phyloP scores from a whole-genome alignment of 192 early-diverging fungal species.

The Coemansia sp. region DNA sequence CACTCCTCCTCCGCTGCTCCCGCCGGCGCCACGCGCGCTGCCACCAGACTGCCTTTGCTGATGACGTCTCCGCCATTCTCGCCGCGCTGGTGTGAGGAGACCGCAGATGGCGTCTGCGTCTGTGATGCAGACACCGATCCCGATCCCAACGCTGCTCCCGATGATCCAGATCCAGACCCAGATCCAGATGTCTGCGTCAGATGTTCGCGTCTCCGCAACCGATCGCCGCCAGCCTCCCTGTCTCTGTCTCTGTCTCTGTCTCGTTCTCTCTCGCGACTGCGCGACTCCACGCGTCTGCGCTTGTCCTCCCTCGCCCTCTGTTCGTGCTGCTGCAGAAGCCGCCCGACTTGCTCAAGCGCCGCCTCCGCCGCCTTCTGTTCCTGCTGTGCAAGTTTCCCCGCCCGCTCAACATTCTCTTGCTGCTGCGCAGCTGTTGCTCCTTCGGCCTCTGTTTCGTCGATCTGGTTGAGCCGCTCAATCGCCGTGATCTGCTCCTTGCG shows the following conservation, averaged over 20 bases:
- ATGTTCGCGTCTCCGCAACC: constrained; percentile 1
- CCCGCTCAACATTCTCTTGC: constrained; percentile 7
- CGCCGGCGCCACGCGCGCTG: constrained; percentile 29
- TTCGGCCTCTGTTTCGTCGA: neutral
- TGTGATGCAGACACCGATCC: too few species aligned
- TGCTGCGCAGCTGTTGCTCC: neutral
- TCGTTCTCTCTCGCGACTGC: neutral
- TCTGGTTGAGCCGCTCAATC: constrained; percentile 19
- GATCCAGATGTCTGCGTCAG: constrained; percentile 13
- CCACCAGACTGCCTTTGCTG: constrained; percentile 36
- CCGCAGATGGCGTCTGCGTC: too few species aligned
- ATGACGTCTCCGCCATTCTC: constrained; percentile 8
- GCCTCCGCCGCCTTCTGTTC: constrained; percentile 29
- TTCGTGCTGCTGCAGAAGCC: constrained; percentile 24
- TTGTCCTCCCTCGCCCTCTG: constrained; percentile 1
- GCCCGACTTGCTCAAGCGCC: constrained; percentile 23
- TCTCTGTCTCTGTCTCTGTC: neutral
- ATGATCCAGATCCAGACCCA: too few species aligned
- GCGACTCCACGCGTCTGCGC: constrained; percentile 3
- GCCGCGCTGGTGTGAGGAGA: constrained; percentile 7
- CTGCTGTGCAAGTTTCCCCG: constrained; percentile 15
- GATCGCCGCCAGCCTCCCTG: constrained; percentile 2
- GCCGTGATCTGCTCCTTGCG: constrained; percentile 16
- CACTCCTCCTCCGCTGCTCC: constrained; percentile 33
- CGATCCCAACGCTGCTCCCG: too few species aligned